Evolutionary conservation across 1,284 basidiomycete genomes (phyloP).

Genomic region (Volvariella volvacea): DNA sequence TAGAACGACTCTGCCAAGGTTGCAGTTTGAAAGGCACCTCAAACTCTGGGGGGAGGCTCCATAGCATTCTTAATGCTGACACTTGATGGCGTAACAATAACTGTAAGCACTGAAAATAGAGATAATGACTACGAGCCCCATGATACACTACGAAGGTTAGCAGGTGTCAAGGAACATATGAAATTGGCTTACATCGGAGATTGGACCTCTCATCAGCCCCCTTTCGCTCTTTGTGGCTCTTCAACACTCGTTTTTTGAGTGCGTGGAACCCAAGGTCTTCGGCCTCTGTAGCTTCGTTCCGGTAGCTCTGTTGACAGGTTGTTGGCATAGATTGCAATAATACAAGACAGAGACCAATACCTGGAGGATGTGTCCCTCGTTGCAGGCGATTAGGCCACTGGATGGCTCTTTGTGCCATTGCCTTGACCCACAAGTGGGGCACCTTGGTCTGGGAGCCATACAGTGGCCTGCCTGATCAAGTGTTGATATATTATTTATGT

Average conservation of each 20-base stretch:
- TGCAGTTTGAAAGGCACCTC: constrained; percentile 47
- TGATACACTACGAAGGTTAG: constrained; percentile 61
- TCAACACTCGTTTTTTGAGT: constrained; percentile 56
- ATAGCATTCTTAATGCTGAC: constrained; percentile 50
- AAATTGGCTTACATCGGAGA: constrained; percentile 42
- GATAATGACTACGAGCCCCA: constrained; percentile 66
- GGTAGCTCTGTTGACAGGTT: constrained; percentile 56
- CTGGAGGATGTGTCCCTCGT: constrained; percentile 75
- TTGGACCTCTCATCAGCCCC: constrained; percentile 43
- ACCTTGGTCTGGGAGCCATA: constrained; percentile 55
- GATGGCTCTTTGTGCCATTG: constrained; percentile 75
- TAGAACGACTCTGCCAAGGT: constrained; percentile 7
- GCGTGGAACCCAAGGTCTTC: constrained; percentile 52
- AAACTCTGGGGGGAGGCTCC: constrained; percentile 72
- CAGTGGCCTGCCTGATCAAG: not conserved
- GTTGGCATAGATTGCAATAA: not conserved
- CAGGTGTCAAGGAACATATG: constrained; percentile 3
- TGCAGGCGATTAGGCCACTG: constrained; percentile 66
- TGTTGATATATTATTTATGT: not conserved
- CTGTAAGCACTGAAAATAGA: constrained; percentile 80
- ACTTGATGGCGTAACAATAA: constrained; percentile 74
- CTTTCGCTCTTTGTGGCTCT: constrained; percentile 44
- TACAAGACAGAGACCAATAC: constrained; percentile 27
- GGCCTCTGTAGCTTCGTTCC: constrained; percentile 62
- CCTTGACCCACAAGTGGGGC: constrained; percentile 65